These are phyloP conservation scores for Closterium sp. DNA, from an alignment of 139 green algal species.

Conservation along the genomic window DNA sequence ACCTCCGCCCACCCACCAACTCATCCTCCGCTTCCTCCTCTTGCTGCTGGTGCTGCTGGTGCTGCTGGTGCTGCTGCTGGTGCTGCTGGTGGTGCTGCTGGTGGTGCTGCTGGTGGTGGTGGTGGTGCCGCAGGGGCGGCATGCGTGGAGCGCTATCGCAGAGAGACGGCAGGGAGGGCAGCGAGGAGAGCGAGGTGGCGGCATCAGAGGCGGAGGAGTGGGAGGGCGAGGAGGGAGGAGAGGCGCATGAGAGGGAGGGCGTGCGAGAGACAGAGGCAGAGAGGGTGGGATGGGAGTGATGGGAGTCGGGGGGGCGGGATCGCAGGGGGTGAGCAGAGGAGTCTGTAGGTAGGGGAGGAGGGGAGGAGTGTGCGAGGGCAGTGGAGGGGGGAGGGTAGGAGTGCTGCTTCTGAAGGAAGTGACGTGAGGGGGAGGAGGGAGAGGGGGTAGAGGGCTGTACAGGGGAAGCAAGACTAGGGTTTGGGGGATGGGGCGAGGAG, in stretches of 20 bases:
- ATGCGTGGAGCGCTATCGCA: neutral
- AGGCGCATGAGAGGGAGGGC: neutral
- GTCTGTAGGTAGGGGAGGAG: neutral
- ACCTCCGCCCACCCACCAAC: neutral
- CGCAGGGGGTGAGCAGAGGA: neutral
- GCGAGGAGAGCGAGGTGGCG: neutral
- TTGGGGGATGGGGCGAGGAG: neutral
- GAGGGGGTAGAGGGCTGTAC: neutral
- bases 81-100: neutral
- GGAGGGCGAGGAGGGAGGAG: neutral
- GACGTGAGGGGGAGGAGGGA: neutral
- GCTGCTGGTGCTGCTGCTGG: neutral
- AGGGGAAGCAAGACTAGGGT: neutral
- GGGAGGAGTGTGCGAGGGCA: neutral
- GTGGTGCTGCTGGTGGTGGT: too few relatives aligned
- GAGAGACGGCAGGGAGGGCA: neutral
- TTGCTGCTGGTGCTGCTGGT: too few relatives aligned
- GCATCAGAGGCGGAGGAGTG: neutral
- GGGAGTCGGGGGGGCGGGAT: neutral
- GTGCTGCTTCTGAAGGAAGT: neutral
- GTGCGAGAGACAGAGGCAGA: neutral
- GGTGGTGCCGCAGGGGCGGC: neutral
- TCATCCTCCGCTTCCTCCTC: too few relatives aligned
- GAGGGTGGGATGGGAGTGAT: neutral
- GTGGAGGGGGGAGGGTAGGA: neutral